A percentile compares a stretch with the other conserved stretches of the same genome.
Evolutionary conservation across 2,329 filamentous ascomycete genomes (phyloP).

Genomic region (Penicillium sp.): DNA sequence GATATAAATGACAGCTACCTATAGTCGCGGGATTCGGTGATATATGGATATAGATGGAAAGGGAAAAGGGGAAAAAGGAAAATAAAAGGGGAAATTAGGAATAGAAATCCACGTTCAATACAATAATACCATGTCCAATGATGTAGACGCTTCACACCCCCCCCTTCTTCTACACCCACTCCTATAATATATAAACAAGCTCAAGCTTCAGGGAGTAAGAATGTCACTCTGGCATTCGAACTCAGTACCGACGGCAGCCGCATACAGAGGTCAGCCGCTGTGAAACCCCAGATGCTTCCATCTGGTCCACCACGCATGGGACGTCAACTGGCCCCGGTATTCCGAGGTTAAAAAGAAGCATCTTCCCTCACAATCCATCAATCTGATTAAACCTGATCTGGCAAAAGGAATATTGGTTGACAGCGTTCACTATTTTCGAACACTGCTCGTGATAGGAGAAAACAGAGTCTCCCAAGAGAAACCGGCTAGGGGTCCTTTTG

Average conservation of each 20-base stretch:
- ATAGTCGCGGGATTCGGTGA: not conserved
- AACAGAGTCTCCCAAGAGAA: constrained; percentile 3
- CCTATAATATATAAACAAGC: constrained; percentile 17
- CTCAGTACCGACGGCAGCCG: constrained; percentile 26
- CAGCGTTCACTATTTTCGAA: constrained; percentile 11
- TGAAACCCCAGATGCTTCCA: constrained; percentile 29
- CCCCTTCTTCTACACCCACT: not conserved
- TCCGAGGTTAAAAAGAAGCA: constrained; percentile 7
- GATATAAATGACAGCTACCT: not conserved
- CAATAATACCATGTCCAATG: constrained; percentile 7
- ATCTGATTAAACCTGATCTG: not conserved
- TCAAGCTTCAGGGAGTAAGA: constrained; percentile 16
- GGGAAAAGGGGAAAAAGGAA: not conserved
- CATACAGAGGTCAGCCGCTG: constrained; percentile 32
- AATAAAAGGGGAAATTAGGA: constrained; percentile 1
- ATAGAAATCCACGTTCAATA: constrained; percentile 1
- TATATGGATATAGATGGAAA: constrained; percentile 4
- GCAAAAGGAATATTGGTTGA: not conserved
- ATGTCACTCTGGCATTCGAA: constrained; percentile 26
- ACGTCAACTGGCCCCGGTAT: constrained; percentile 10
- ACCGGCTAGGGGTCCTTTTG: constrained; percentile 9
- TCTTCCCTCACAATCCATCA: not conserved
- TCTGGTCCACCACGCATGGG: constrained; percentile 31
- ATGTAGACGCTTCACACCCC: constrained; percentile 2
- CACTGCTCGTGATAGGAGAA: constrained; percentile 7